Evolutionary conservation across 2,329 filamentous ascomycete genomes (phyloP), one percentile per base, ranked within the genome.

Genomic region (Ophiostoma tasmaniense): DNA sequence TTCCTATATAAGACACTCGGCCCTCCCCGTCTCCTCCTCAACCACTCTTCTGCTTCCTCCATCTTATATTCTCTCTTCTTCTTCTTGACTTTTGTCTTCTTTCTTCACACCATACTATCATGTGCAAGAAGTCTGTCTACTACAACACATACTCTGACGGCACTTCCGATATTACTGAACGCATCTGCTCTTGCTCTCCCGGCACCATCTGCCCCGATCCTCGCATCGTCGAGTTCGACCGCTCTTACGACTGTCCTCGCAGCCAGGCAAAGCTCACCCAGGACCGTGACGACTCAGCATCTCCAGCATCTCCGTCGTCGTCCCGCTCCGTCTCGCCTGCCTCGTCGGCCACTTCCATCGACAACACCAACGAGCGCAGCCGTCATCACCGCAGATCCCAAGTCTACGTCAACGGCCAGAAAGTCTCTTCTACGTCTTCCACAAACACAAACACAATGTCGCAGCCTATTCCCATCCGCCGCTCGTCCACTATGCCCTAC

Each of bases 51-150:
- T 22, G 33, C 50, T 52, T 35, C 55, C 35, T 64, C 22, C 35
- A 22, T n/a, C 14, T 10, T 35, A 62, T 22, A n/a, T 35, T 8
- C 17, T 35, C 30, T 22, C 13, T 8, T 2, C 3, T 8, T 62
- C 59, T 22, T 62, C 59, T 62, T 62, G 13, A 61, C 55, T 61
- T 28, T 33, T 20, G 7, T 64, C 30, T 52, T n/a, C 22, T 14
- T 50, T 68, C 42, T 65, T 61, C 25, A 25, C 22, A 52, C 28
- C 59, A 70, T 71, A 71, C 50, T 73, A 76, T 72, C 20, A 78
- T 78, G 77, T 78, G 77, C 61, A 72, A 75, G 74, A 75, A 74
- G 71, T 75, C 73, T 65, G 73, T 77, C 68, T 77, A 73, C 74
- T 74, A 76, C 74, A 76, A 77, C 74, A 74, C 72, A 69, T 78